Conservation (phyloP, 2,329 filamentous ascomycete genomes). For the Lachnellula arida region DNA sequence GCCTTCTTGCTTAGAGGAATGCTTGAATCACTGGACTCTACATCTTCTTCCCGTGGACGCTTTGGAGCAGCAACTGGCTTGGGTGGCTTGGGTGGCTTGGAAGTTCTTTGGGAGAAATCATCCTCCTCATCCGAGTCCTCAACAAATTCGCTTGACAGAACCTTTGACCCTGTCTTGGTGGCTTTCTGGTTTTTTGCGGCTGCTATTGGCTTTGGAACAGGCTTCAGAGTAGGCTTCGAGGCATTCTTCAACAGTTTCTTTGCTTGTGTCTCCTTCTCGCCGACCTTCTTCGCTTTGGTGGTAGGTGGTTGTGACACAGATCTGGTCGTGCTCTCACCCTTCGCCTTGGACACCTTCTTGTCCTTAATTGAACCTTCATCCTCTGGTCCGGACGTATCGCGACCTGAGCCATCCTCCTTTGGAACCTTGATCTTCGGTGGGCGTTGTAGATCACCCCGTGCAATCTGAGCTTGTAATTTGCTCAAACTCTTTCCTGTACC, state of each 20-base stretch:
- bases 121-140: conserved; percentile 31
- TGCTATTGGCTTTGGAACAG: conserved; percentile 22
- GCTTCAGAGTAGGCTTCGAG: conserved; percentile 11
- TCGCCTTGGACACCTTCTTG: conserved; percentile 32
- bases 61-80: conserved; percentile 38
- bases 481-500: conserved; percentile 58
- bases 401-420: conserved; percentile 45
- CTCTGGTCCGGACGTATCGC: conserved; percentile 33
- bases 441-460: conserved; percentile 45
- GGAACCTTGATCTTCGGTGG: conserved; percentile 48
- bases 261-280: conserved; percentile 48
- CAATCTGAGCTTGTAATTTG: conserved; percentile 55
- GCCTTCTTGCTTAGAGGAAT: conserved; percentile 30
- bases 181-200: conserved; percentile 18
- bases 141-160: conserved; percentile 30
- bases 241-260: conserved; percentile 47
- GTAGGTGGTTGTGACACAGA: conserved; percentile 48
- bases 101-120: conserved; percentile 7
- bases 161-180: conserved; percentile 23
- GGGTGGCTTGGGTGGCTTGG: conserved; percentile 34
- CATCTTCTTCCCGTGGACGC: conserved; percentile 43
- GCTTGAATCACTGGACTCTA: conserved; percentile 26
- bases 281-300: conserved; percentile 52
- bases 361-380: conserved; percentile 34
- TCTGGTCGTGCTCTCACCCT: conserved; percentile 43